phyloP scores from a whole-genome alignment of 169 alveolate species.

The Theileria luwenshuni region DNA sequence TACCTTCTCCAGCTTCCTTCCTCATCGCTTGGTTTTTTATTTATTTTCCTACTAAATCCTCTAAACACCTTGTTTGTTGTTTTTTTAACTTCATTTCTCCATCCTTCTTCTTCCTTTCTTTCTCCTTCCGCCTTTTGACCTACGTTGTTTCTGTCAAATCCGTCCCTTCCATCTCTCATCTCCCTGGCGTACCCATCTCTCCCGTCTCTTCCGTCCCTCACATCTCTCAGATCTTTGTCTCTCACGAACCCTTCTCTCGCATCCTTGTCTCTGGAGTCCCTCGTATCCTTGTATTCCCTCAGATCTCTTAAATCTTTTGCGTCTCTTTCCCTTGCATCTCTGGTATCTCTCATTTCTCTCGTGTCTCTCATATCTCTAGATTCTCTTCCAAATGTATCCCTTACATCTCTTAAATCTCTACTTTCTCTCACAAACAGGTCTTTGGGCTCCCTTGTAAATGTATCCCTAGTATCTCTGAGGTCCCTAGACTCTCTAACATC shows the following conservation, averaged over 20 bases:
- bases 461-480: background rate
- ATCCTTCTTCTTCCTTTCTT: background rate
- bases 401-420: no score
- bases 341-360: background rate
- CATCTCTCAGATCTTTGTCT: background rate
- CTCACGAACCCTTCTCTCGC: background rate
- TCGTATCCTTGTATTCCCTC: background rate
- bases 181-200: background rate
- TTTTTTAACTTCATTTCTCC: slow-evolving; percentile 22
- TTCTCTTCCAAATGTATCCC: background rate
- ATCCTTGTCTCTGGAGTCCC: background rate
- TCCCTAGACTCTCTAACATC: no score
- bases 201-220: background rate
- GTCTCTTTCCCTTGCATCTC: background rate
- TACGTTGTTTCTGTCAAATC: background rate
- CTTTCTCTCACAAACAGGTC: background rate
- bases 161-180: background rate
- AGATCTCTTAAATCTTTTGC: no score
- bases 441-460: background rate
- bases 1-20: slow-evolving; percentile 26
- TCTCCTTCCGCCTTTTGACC: slow-evolving; percentile 7
- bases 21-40: slow-evolving; percentile 12
- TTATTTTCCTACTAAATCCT: background rate
- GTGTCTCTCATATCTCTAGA: background rate
- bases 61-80: background rate